A percentile compares a stretch with the other conserved stretches of the same genome.
Evolutionary conservation across 176 grass and related monocot genomes (phyloP).

Genomic region (Rhynchospora breviuscula): DNA sequence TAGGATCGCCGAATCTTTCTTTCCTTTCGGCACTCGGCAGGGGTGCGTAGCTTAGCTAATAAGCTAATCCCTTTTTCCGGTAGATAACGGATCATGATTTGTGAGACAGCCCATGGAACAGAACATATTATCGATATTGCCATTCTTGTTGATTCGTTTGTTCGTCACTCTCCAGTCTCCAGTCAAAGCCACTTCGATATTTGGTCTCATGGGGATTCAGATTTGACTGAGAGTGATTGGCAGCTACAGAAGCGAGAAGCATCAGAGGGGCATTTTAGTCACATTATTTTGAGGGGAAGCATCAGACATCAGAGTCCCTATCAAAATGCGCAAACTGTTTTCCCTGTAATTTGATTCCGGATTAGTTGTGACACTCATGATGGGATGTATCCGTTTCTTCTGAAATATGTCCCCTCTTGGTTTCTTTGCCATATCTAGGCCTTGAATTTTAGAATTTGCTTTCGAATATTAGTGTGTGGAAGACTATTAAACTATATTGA

Average conservation of each 20-base stretch:
- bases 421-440: too few species aligned
- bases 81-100: background rate
- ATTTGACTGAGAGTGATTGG: background rate
- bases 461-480: background rate
- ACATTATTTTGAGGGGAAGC: background rate
- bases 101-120: background rate
- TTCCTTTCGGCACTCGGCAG: background rate
- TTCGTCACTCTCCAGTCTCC: background rate
- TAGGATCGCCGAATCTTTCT: constrained; percentile 4
- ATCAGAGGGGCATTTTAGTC: constrained; percentile 1
- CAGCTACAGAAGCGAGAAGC: too few species aligned
- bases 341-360: background rate
- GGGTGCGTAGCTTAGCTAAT: constrained; percentile 11
- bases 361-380: background rate
- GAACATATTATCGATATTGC: background rate
- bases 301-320: background rate
- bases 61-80: constrained; percentile 6
- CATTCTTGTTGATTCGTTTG: constrained; percentile 7
- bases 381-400: background rate
- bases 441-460: too few species aligned
- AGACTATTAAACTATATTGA: background rate
- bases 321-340: background rate
- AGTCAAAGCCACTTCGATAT: background rate
- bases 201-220: background rate
- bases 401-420: too few species aligned